Evolutionary conservation across 257 asterid genomes (phyloP), one percentile per base, ranked within the genome.

Genomic region (Ligustrum vulgare): DNA sequence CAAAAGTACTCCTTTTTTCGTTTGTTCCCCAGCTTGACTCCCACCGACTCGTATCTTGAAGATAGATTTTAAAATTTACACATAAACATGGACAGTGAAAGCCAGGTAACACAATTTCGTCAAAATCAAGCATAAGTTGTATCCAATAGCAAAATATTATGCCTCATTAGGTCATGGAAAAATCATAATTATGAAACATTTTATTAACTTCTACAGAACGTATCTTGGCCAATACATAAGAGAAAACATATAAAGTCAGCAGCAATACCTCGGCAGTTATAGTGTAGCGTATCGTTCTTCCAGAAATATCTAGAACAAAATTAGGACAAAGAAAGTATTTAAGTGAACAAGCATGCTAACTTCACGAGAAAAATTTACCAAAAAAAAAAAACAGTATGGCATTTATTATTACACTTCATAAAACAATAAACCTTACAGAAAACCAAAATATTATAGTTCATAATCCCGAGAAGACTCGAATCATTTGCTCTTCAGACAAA

Each of bases 221-320:
- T 2, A 22, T 22, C 32, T 60, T 10, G 7, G 6, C 34, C 64
- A 69, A 54, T 45, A 41, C 25, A 70, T 8, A 35, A 36, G 78
- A n/a, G 22, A 39, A 39, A 47, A 35, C 22, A 36, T 58, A 69
- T 36, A 43, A 11, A 37, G 69, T 20, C 15, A 60, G 56, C 33
- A 31, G 67, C 89, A 58, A 45, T 85, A 91, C 98, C 97, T 91
- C 97, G 49, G 93, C 90, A 75, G 87, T 78, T 81, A 90, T 62
- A 7, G 88, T 80, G 79, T 94, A 90, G 39, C 81, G 75, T 77
- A 89, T 89, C 81, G 75, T 87, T 60, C 81, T 87, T 22, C 74
- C 80, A 71, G 83, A 79, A 31, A 92, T 76, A n/a, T 89, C 98
- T 93, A 86, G 45, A 75, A 79, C 70, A 43, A 79, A 7, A 73